These are phyloP conservation scores for Calocybe cyanea DNA, from an alignment of 768 basidiomycete species.

Conservation along the genomic window DNA sequence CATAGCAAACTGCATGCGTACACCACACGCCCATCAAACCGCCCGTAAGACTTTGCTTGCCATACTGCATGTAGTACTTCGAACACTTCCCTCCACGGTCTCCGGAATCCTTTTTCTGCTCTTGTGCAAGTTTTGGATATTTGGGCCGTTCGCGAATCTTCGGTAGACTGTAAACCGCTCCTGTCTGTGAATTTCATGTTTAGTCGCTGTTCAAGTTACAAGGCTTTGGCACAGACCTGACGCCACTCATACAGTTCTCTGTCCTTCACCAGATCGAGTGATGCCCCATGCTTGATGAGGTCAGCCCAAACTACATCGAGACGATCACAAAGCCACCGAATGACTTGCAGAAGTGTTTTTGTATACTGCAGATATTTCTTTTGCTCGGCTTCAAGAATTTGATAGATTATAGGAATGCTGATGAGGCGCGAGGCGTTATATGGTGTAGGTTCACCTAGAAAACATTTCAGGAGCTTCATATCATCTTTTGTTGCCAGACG, in stretches of 20 bases:
- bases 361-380: no score
- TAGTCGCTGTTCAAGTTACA: not conserved
- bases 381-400: no score
- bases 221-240: not conserved
- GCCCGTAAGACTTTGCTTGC: constrained; percentile 13
- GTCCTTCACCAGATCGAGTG: not conserved
- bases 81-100: constrained; percentile 17
- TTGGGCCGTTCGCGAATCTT: constrained; percentile 13
- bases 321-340: not conserved
- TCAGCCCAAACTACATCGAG: not conserved
- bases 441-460: no score
- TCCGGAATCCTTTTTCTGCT: not conserved
- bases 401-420: no score
- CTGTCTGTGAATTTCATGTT: constrained; percentile 11
- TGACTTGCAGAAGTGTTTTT: no score
- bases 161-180: constrained; percentile 15
- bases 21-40: constrained; percentile 21
- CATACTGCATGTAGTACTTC: no score
- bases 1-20: constrained; percentile 20
- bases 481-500: no score
- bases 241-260: not conserved
- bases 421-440: no score
- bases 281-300: not conserved
- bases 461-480: no score
- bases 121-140: constrained; percentile 13